A percentile compares a stretch with the other conserved stretches of the same genome.
phyloP scores from a whole-genome alignment of 495 filamentous ascomycete genomes.

The Delitschia confertaspora region DNA sequence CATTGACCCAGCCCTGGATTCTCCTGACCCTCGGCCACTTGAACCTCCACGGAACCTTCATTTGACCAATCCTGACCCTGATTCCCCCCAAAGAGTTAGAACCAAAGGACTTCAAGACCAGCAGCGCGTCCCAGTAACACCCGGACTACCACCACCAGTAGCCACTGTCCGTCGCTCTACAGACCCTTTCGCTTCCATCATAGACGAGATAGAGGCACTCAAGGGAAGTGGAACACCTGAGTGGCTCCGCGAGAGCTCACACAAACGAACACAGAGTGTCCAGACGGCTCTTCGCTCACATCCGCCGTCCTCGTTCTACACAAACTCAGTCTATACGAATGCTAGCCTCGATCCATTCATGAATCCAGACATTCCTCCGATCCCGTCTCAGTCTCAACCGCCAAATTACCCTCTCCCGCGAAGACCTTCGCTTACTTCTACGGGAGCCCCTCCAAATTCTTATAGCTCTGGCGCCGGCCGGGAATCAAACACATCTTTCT shows the following conservation, averaged over 20 bases:
- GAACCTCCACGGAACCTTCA: slow-evolving; percentile 10
- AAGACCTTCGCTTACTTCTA: not conserved
- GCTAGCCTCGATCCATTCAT: slow-evolving; percentile 19
- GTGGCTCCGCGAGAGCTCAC: slow-evolving; percentile 14
- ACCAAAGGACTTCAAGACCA: slow-evolving; percentile 19
- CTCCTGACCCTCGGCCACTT: slow-evolving; percentile 1
- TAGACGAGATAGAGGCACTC: slow-evolving; percentile 16
- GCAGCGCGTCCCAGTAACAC: slow-evolving; percentile 21
- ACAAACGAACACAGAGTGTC: slow-evolving; percentile 17
- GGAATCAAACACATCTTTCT: slow-evolving; percentile 10
- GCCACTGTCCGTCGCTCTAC: slow-evolving; percentile 6
- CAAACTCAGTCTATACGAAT: slow-evolving; percentile 13
- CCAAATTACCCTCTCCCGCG: slow-evolving; percentile 10
- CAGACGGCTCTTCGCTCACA: slow-evolving; percentile 22
- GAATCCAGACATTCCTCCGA: slow-evolving; percentile 13
- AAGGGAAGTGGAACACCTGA: slow-evolving; percentile 25
- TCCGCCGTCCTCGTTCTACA: slow-evolving; percentile 20
- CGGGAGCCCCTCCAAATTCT: slow-evolving; percentile 12
- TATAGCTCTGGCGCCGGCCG: slow-evolving; percentile 5
- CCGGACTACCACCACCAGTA: slow-evolving; percentile 3
- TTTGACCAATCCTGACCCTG: slow-evolving; percentile 15
- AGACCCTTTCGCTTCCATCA: slow-evolving; percentile 21
- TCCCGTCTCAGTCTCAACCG: slow-evolving; percentile 15
- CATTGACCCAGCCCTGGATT: too few relatives aligned
- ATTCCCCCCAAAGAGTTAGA: slow-evolving; percentile 1